Conservation (phyloP, 176 grass and related monocot genomes). For the Juncus inflexus region DNA sequence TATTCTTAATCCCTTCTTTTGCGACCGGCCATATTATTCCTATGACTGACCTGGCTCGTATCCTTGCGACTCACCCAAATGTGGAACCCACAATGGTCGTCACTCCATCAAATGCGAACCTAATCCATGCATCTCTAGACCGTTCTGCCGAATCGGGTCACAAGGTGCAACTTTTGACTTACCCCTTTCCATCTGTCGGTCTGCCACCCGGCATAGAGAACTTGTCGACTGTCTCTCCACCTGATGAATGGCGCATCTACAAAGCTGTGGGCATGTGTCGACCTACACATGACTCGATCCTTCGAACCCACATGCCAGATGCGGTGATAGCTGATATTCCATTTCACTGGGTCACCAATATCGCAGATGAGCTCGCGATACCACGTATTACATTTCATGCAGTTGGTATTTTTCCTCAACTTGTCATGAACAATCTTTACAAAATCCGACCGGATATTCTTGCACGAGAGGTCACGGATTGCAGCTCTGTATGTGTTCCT, state of each 20-base stretch:
- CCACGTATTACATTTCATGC: constrained; percentile 64
- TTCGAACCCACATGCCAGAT: constrained; percentile 52
- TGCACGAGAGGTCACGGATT: neutral
- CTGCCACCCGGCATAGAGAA: constrained; percentile 43
- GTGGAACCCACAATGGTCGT: constrained; percentile 38
- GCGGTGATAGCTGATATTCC: constrained; percentile 54
- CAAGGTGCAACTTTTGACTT: constrained; percentile 28
- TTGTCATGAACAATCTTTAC: constrained; percentile 54
- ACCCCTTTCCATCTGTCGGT: constrained; percentile 64
- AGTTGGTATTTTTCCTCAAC: constrained; percentile 54
- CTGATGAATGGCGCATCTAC: constrained; percentile 44
- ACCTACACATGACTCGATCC: constrained; percentile 37
- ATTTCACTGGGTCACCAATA: constrained; percentile 41
- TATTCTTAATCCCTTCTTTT: constrained; percentile 79
- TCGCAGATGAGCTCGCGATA: constrained; percentile 49
- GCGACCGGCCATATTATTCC: constrained; percentile 67
- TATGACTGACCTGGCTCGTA: constrained; percentile 54
- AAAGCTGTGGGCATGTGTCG: constrained; percentile 41
- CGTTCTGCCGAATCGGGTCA: constrained; percentile 20
- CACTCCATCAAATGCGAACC: constrained; percentile 18
- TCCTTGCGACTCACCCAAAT: constrained; percentile 30
- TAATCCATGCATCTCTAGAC: constrained; percentile 23
- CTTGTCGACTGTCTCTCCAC: constrained; percentile 28
- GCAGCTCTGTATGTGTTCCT: constrained; percentile 33
- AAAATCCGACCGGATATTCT: constrained; percentile 35